Evolutionary conservation across 1,139 yeast genomes (phyloP).

Genomic region (Zhuliangozyma parablackwelliae): DNA sequence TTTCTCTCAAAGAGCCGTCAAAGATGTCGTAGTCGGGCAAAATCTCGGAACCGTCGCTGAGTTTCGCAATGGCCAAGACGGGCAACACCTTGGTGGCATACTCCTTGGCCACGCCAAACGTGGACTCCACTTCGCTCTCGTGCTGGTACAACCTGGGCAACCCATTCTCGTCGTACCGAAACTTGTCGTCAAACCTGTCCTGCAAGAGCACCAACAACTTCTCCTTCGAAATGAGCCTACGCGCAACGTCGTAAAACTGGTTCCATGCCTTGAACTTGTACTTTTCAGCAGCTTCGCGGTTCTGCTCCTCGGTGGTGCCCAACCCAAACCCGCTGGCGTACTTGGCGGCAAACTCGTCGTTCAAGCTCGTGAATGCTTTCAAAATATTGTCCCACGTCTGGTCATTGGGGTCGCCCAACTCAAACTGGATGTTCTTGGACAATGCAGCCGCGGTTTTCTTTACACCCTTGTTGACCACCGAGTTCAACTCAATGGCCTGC

Average conservation of each 20-base stretch:
- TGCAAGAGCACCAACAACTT: slow-evolving; percentile 53
- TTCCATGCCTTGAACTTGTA: slow-evolving; percentile 63
- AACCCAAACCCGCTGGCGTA: slow-evolving; percentile 49
- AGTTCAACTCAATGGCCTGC: slow-evolving; percentile 43
- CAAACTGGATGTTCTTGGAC: slow-evolving; percentile 35
- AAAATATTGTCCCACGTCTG: slow-evolving; percentile 62
- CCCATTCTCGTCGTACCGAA: slow-evolving; percentile 79
- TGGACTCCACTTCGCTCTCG: slow-evolving; percentile 65
- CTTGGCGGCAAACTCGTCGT: slow-evolving; percentile 19
- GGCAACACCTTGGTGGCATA: slow-evolving; percentile 58
- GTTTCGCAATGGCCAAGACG: slow-evolving; percentile 51
- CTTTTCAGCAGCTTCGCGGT: slow-evolving; percentile 33
- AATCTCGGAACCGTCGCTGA: slow-evolving; percentile 50
- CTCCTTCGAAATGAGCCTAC: slow-evolving; percentile 58
- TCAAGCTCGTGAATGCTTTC: slow-evolving; percentile 40
- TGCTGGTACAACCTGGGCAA: slow-evolving; percentile 80
- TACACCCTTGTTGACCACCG: slow-evolving; percentile 29
- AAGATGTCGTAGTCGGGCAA: slow-evolving; percentile 52
- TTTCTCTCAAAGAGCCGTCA: slow-evolving; percentile 18
- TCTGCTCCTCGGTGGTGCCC: slow-evolving; percentile 48
- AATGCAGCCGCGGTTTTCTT: slow-evolving; percentile 39
- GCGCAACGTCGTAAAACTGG: slow-evolving; percentile 53
- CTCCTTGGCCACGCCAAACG: slow-evolving; percentile 56
- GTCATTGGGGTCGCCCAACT: slow-evolving; percentile 40
- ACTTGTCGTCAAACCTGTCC: slow-evolving; percentile 73